A percentile compares a stretch with the other conserved stretches of the same genome.
Conservation (phyloP, 345 rosid genomes). For the Leavenworthia alabamica region DNA sequence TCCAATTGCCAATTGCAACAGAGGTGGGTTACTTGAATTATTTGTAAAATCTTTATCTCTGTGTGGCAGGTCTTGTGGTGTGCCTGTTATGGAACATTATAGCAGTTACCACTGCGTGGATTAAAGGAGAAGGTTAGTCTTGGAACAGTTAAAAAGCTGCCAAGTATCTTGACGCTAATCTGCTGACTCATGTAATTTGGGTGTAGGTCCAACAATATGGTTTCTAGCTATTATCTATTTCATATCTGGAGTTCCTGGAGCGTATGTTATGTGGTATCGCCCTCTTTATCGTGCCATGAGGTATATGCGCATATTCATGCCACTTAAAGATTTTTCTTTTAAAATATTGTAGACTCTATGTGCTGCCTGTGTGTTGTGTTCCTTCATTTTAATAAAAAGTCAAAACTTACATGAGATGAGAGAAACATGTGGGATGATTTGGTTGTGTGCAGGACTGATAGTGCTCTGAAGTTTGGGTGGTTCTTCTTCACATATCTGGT, state of each 20-base stretch:
- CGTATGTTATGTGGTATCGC: slow-evolving; percentile 80
- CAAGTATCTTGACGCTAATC: neutral
- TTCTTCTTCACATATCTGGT: slow-evolving; percentile 78
- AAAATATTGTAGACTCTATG: neutral
- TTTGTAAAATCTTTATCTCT: neutral
- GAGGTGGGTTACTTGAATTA: slow-evolving; percentile 5
- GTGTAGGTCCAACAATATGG: slow-evolving; percentile 85
- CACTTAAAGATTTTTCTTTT: neutral
- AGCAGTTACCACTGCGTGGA: slow-evolving; percentile 85
- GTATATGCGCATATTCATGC: slow-evolving; percentile 30
- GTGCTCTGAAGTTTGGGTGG: slow-evolving; percentile 94
- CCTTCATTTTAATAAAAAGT: slow-evolving; percentile 1
- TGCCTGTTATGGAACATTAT: slow-evolving; percentile 84
- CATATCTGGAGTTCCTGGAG: slow-evolving; percentile 88
- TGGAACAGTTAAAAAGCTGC: neutral
- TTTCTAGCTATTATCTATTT: slow-evolving; percentile 88
- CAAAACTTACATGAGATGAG: neutral
- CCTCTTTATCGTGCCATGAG: slow-evolving; percentile 96
- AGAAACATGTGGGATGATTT: slow-evolving; percentile 10
- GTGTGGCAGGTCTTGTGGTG: slow-evolving; percentile 58
- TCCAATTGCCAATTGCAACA: neutral
- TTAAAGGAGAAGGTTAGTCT: slow-evolving; percentile 77
- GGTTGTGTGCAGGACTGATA: slow-evolving; percentile 72
- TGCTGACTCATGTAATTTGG: slow-evolving; percentile 10
- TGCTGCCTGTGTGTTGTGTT: neutral